Evolutionary conservation across 495 filamentous ascomycete species (phyloP), one percentile per base, ranked within the genome.

Genomic region (Aspergillus asperescens): DNA sequence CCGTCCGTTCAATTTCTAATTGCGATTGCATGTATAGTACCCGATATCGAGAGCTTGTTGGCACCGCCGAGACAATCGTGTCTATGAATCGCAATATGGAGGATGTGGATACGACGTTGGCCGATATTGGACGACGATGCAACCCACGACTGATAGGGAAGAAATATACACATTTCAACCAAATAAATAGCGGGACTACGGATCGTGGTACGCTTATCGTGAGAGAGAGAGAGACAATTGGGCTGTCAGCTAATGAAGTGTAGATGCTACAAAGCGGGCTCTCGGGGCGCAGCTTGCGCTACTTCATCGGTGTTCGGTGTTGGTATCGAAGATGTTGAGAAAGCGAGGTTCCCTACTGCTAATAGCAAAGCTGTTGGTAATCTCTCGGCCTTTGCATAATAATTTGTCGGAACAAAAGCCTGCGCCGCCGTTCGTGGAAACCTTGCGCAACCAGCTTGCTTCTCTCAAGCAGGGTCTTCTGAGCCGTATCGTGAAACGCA

Each of bases 31-130:
- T 16, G 7, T 56, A 7, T 59, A 87, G 84, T n/a, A 88, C 80
- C 50, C 86, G 88, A 65, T 98, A 98, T 68, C 83, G 93, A 62
- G 89, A 95, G 56, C 81, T 97, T 9, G 82, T 98, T 16, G 88
- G 87, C 40, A 96, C 94, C 0, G 93, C 93, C 24, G 90, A 96
- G 63, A 81, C 83, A 20, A 98, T 98, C 60, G 83, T 96, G 23
- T 77, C 82, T 42, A 96, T 98, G 91, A 84, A 90, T 38, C 68
- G 61, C 9, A 80, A 89, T 55, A 91, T 93, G 69, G 78, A 85
- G 43, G 62, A 77, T 13, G 85, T 89, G 18, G 90, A 96, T 64
- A 67, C 73, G 0, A 78, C 78, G 19, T 69, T 97, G 48, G 78
- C 78, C 15, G 78, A 80, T 40, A 82, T 95, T 69, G 90, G 89